phyloP scores from a whole-genome alignment of 2,329 filamentous ascomycete species.

The Bretziella fagacearum region DNA sequence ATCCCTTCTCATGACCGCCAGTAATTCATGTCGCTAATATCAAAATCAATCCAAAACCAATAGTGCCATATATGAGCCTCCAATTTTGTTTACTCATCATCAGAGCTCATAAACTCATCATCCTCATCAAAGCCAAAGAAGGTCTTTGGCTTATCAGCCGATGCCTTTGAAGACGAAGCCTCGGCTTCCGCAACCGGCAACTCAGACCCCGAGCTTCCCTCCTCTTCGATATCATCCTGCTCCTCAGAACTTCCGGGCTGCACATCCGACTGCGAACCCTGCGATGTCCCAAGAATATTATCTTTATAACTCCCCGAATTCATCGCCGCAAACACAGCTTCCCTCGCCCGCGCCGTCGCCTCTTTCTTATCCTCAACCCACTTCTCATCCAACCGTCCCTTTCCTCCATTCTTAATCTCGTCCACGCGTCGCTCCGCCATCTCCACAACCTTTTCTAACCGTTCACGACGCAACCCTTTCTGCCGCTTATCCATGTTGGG shows the following conservation, averaged over 20 bases:
- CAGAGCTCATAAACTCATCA: conserved; percentile 53
- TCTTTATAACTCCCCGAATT: conserved; percentile 46
- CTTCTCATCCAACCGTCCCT: conserved; percentile 62
- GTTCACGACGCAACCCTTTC: conserved; percentile 64
- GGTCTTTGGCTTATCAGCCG: conserved; percentile 21
- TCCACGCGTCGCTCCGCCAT: conserved; percentile 67
- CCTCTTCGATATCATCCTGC: conserved; percentile 17
- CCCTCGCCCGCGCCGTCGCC: conserved; percentile 63
- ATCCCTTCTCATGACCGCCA: too few species aligned
- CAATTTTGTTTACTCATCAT: conserved; percentile 28
- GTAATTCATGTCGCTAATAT: too few species aligned
- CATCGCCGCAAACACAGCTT: conserved; percentile 56
- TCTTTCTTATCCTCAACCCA: conserved; percentile 96
- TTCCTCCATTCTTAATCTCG: conserved; percentile 55
- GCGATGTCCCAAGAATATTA: conserved; percentile 37
- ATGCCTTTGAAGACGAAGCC: conserved; percentile 19
- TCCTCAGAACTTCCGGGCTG: neutral
- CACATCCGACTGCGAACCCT: conserved; percentile 27
- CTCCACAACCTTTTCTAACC: conserved; percentile 81
- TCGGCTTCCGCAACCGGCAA: neutral
- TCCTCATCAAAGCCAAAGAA: conserved; percentile 71
- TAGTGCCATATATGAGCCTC: too few species aligned
- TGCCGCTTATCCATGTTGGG: conserved; percentile 95
- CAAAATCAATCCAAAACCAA: neutral
- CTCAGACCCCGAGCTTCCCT: conserved; percentile 17